Base-by-base conservation (phyloP, 768 basidiomycete genomes). In the Russula lepida region DNA sequence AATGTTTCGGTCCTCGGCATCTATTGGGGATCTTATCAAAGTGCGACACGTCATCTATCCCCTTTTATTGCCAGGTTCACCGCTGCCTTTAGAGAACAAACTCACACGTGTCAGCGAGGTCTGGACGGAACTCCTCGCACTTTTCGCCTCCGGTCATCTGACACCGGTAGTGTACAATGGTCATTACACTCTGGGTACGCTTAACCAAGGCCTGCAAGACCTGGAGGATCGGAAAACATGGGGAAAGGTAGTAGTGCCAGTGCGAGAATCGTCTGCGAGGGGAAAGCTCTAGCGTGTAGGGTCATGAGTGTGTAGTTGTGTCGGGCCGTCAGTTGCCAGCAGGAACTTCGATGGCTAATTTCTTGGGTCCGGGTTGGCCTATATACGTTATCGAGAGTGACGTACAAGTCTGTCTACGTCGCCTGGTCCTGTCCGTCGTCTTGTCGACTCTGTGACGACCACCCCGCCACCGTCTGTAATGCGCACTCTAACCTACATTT, bases 151-250 rank as follows among this genome's bases (percentile, higher is more conserved):
- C 6, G 84, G 84, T 5, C 79, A 80, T 58, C 73, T 85, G 13
- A 81, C 80, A 53, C 91, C 93, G 1, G 77, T 92, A 2, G 75
- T 83, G 12, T 98, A 89, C 69, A 74, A 81, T 11, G 79, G 84
- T 53, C 69, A 86, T 1, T 97, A 83, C 72, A 71, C 88, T 0
- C 73, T 98, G 1, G 87, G 89, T 27, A 73, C 72, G 9, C 73
- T 94, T 2, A 73, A 79, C 3, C 82, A 85, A 1, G 95, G 88
- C 1, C 73, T 98, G 53, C 70, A 69, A 15, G 92, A 89, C 27
- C 73, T 98, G 21, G 93, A 94, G 69, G 77, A 76, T 49, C 77
- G 95, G 64, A 82, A 90, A 74, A 95, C 93, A 5, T 98, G 93
- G 91, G 95, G 95, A 0, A 98, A 98, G 70, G 89, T 79, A 0